A percentile compares a stretch with the other conserved stretches of the same genome.
Conservation (phyloP, 75 land plant genomes). For the Isoetes taiwanensis region DNA sequence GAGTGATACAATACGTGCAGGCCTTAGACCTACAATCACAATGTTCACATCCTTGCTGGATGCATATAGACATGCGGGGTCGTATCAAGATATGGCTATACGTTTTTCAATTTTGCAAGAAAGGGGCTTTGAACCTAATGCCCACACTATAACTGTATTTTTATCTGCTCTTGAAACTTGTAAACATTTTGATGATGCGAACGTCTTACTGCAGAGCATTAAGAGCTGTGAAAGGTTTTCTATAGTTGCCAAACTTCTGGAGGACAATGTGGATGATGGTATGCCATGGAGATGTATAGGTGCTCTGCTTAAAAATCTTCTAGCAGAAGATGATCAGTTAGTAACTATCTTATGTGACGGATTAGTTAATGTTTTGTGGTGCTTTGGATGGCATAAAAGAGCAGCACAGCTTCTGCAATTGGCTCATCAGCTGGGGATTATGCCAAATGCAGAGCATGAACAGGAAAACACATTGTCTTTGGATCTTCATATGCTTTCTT, state of each 20-base stretch:
- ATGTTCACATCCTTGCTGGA: no score
- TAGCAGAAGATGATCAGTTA: constrained; percentile 8
- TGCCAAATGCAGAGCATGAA: constrained; percentile 8
- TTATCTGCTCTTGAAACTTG: constrained; percentile 11
- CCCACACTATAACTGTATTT: constrained; percentile 9
- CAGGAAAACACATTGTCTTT: constrained; percentile 6
- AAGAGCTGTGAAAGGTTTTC: constrained; percentile 4
- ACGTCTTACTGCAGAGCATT: constrained; percentile 6
- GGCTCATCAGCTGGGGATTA: constrained; percentile 10
- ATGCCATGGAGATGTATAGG: neutral
- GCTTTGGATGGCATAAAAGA: constrained; percentile 12
- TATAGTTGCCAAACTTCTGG: constrained; percentile 7
- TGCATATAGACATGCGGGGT: no score
- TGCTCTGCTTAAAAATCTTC: constrained; percentile 10
- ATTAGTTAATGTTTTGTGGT: constrained; percentile 11
- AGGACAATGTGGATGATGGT: constrained; percentile 5
- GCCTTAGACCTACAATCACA: no score
- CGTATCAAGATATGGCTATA: constrained; percentile 11
- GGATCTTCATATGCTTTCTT: constrained; percentile 11
- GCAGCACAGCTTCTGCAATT: constrained; percentile 10
- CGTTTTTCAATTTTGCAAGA: constrained; percentile 3
- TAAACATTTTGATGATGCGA: neutral
- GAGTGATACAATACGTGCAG: no score
- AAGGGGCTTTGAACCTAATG: constrained; percentile 7
- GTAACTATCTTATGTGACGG: constrained; percentile 9